Evolutionary conservation across 257 asterid species (phyloP), one percentile per base, ranked within the genome.

Genomic region (Solanum appendiculatum): DNA sequence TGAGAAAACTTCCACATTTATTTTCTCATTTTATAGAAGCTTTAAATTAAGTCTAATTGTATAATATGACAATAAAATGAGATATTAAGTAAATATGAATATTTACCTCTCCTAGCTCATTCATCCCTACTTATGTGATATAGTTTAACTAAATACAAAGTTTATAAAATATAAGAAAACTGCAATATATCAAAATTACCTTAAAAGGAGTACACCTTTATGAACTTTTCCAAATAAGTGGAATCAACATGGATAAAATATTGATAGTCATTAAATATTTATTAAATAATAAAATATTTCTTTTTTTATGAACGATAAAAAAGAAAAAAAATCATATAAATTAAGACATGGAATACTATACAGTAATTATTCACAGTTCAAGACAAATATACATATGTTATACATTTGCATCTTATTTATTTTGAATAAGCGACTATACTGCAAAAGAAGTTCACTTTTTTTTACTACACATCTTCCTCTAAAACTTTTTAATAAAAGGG

Each of bases 361-460:
- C 0, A 3, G 6, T 23, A 58, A 13, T 58, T 23, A 23, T 5
- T 58, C 14, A 58, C 27, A 9, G 27, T 46, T 23, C 1, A 21
- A 58, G 29, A 58, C 15, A 58, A 21, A 58, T 58, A 16, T 36
- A 36, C 81, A 73, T 9, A 73, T 34, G 25, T 36, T 36, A 4
- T 73, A 36, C 20, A 73, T 73, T 34, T 10, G 15, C 2, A 8
- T 73, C 36, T 5, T 20, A 5, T 9, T 5, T 9, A 0, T 70
- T 68, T 63, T 60, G 8, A 10, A n/a, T 63, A n/a, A 63, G 9
- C 7, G 25, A 63, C 33, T 63, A 64, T 15, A 64, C 20, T 51
- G 70, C 14, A 5, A 4, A 63, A 1, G 2, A n/a, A 15, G 0
- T 48, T n/a, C n/a, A n/a, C n/a, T 5, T 0, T 16, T 54, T 54